Base-by-base conservation (phyloP, 2,329 filamentous ascomycete genomes). In the Chaetomium strumarium region DNA sequence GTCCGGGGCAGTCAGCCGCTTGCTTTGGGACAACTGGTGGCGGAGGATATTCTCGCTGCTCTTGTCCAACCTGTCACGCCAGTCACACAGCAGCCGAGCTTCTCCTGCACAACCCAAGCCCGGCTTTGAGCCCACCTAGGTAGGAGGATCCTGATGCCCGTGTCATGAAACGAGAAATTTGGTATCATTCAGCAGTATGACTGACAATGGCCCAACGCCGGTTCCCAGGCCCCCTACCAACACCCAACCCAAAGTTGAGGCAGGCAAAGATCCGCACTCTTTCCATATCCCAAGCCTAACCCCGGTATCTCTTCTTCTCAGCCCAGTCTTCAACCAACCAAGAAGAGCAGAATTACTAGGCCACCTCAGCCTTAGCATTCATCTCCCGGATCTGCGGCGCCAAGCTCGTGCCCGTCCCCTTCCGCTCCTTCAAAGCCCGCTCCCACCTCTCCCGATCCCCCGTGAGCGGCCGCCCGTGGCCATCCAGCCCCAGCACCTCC, bases 401-500 rank as follows among this genome's bases (percentile, higher is more conserved):
- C 74, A 80, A 70, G 56, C 72, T 79, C 39, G 72, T 49, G 0
- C 79, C 78, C 0, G 72, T 79, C 4, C 79, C 80, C 65, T 83
- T 82, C 47, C 79, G 70, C 55, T 68, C 64, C 53, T 65, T 59
- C 11, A 78, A 54, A 3, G 77, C 76, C 58, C 68, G 71, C n/a
- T 63, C 63, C 75, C 75, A 79, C 42, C 71, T 64, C 64, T 73
- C 74, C 54, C 62, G 60, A 45, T 75, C 69, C 47, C 68, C 67
- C n/a, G n/a, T n/a, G 37, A 67, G 69, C 0, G 69, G 58, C 60
- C 68, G 57, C 4, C 69, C 70, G 38, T 69, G 62, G 2, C 69
- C 73, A 45, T 78, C 72, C 5, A 85, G 61, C 0, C 84, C 84
- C 42, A 90, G 66, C 12, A 88, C 67, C 60, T 79, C 73, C 69